phyloP scores from a whole-genome alignment of 1,284 basidiomycete species.

The Vanrija sp. region DNA sequence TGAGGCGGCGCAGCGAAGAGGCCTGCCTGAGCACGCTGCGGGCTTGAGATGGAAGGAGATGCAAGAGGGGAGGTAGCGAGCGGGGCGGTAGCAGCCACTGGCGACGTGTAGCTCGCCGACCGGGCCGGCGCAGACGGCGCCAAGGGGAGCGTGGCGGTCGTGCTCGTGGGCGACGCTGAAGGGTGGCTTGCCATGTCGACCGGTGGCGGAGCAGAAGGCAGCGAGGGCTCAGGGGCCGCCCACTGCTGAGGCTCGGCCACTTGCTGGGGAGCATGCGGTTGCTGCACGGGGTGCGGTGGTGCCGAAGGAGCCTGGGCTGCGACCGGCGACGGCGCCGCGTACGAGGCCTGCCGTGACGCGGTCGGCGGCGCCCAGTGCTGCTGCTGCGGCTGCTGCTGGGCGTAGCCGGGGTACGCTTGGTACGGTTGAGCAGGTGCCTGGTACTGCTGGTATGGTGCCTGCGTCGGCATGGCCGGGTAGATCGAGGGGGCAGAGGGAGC shows the following conservation, averaged over 20 bases:
- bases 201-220: constrained; percentile 6
- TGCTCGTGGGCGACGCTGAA: constrained; percentile 16
- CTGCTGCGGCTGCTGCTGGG: not conserved
- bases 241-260: constrained; percentile 10
- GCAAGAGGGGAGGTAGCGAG: not conserved
- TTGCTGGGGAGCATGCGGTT: constrained; percentile 49
- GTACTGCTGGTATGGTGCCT: constrained; percentile 15
- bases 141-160: constrained; percentile 37
- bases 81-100: not conserved
- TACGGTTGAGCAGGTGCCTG: constrained; percentile 18
- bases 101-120: constrained; percentile 2
- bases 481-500: constrained; percentile 16
- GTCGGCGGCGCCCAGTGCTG: constrained; percentile 1
- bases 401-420: constrained; percentile 1
- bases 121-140: constrained; percentile 7
- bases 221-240: constrained; percentile 2
- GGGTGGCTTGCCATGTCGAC: constrained; percentile 29
- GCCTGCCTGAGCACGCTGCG: not conserved
- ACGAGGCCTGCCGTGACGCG: constrained; percentile 22
- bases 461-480: constrained; percentile 27
- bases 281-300: constrained; percentile 53
- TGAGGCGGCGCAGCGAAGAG: constrained; percentile 2
- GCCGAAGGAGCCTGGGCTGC: constrained; percentile 12
- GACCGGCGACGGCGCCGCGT: constrained; percentile 6
- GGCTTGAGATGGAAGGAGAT: not conserved